Percentiles rank a stretch among this genome's conserved stretches.
Evolutionary conservation across 352 stramenopile genomes (phyloP).

Genomic region (Globisporangium nagaii): DNA sequence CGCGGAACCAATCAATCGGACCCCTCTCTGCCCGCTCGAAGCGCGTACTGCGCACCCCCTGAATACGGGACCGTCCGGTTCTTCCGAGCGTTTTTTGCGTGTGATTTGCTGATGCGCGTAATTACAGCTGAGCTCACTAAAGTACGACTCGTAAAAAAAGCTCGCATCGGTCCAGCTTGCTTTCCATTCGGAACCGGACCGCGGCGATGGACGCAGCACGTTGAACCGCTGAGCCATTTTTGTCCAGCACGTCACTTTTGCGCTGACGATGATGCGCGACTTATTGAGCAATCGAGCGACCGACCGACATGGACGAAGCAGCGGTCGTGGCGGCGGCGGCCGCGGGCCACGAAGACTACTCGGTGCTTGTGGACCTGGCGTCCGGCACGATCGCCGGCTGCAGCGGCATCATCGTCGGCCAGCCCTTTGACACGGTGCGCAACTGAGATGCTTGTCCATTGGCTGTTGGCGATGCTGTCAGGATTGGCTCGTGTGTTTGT

Average conservation of each 20-base stretch:
- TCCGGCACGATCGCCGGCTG: constrained; percentile 42
- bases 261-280: too few relatives aligned
- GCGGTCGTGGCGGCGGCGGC: constrained; percentile 15
- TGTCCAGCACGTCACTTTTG: too few relatives aligned
- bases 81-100: too few relatives aligned
- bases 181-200: not conserved
- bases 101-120: not conserved
- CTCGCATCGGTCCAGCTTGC: not conserved
- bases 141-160: constrained; percentile 1
- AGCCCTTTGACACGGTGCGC: constrained; percentile 52
- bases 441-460: too few relatives aligned
- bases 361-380: constrained; percentile 46
- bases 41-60: not conserved
- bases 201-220: too few relatives aligned
- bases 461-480: too few relatives aligned
- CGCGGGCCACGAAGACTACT: constrained; percentile 32
- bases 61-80: not conserved
- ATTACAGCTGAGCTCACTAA: not conserved
- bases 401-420: constrained; percentile 50
- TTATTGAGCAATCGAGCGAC: too few relatives aligned
- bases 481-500: too few relatives aligned
- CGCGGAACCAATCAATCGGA: constrained; percentile 5
- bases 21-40: not conserved
- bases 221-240: too few relatives aligned
- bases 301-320: constrained; percentile 3